These are phyloP conservation scores for Neodidymelliopsis sp. DNA, from an alignment of 2,329 filamentous ascomycete species.

Conservation along the genomic window DNA sequence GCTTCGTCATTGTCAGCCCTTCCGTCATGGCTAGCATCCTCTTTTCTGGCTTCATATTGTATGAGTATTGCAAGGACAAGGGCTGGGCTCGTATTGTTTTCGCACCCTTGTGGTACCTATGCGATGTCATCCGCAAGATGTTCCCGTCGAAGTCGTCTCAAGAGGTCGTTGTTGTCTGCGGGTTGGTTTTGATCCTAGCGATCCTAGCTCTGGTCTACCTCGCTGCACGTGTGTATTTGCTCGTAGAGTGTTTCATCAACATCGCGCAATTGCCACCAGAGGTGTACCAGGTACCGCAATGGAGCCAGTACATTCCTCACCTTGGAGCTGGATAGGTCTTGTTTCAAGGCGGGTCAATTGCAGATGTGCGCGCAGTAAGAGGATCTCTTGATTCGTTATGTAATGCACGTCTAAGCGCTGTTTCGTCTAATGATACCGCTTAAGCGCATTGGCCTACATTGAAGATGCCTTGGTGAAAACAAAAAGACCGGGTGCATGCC, in stretches of 20 bases:
- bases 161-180: no score
- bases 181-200: no score
- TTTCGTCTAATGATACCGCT: slow-evolving; percentile 9
- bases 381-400: slow-evolving; percentile 20
- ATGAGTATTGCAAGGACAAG: no score
- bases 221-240: slow-evolving; percentile 18
- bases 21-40: no score
- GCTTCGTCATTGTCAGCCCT: slow-evolving; percentile 11
- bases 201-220: no score
- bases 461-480: background rate
- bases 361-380: no score
- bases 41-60: no score
- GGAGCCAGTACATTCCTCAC: slow-evolving; percentile 27
- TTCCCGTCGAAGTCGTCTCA: no score
- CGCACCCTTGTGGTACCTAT: no score
- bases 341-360: no score
- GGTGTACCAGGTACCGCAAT: slow-evolving; percentile 23
- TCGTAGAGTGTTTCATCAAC: slow-evolving; percentile 30
- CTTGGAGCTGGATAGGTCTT: slow-evolving; percentile 12
- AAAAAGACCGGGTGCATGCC: slow-evolving; percentile 6
- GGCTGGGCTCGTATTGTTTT: no score
- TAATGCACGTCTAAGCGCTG: slow-evolving; percentile 10
- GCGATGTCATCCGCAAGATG: no score
- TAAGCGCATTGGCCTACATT: background rate
- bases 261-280: slow-evolving; percentile 23